Base-by-base conservation (phyloP, 2,329 filamentous ascomycete genomes). In the Pseudogymnoascus sp. region DNA sequence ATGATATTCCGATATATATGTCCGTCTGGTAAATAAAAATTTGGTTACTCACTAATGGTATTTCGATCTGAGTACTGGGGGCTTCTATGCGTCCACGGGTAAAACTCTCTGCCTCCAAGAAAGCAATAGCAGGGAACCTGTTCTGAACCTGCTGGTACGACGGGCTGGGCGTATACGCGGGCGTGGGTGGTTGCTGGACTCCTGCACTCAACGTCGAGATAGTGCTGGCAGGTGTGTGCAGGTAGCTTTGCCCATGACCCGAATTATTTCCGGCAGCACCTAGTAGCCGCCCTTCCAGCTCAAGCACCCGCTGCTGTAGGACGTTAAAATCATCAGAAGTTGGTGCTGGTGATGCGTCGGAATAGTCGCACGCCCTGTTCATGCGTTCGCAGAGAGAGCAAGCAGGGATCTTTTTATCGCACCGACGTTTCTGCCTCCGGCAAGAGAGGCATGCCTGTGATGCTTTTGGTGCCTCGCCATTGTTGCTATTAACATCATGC, bases 341-440 rank as follows among this genome's bases (percentile, higher is more conserved):
- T 1, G 76, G 75, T 8, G 71, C 64, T 8, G 73, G 71, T 15
- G 68, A 64, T 13, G 68, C 64, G 42, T 78, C 74, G 13, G 71
- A 72, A 65, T 78, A 79, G 64, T 79, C 77, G 69, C 77, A 79
- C 21, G 64, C 63, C 10, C 77, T 72, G 35, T 71, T 71, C 72
- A 78, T 76, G 9, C 78, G 73, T 17, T 67, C 66, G 68, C 81
- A 83, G 3, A 82, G 73, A 2, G 74, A 71, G 68, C 81, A 83
- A 13, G 71, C 68, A 12, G 81, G 81, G 1, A 82, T 66, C 4
- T 66, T 67, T 70, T 82, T 83, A 74, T 80, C 77, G 68, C 81
- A 83, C 73, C 76, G 79, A 44, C 80, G 73, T 71, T 83, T 83
- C 68, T 82, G 77, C 64, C 75, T 77, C 36, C 75, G 71, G 67